These are phyloP conservation scores for Venturia nashicola DNA, from an alignment of 2,329 filamentous ascomycete species.

Conservation along the genomic window DNA sequence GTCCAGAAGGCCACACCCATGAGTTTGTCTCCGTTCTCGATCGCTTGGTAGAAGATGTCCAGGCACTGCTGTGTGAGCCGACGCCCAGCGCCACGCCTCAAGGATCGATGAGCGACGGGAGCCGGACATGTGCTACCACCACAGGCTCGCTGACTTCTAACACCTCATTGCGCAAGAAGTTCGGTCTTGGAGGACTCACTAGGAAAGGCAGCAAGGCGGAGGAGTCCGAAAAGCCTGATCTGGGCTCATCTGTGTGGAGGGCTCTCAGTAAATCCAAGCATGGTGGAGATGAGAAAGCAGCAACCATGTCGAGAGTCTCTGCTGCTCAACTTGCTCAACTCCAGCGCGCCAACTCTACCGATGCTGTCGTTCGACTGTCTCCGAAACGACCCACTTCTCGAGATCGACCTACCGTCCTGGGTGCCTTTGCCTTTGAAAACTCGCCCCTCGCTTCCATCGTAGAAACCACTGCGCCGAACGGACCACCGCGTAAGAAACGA, in stretches of 20 bases:
- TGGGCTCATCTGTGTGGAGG: constrained; percentile 10
- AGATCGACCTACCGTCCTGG: constrained; percentile 38
- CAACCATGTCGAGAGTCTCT: constrained; percentile 54
- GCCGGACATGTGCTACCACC: constrained; percentile 42
- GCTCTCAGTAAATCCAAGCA: constrained; percentile 11
- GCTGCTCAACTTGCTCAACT: constrained; percentile 31
- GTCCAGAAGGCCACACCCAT: constrained; percentile 62
- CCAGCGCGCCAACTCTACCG: constrained; percentile 64
- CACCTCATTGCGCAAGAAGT: constrained; percentile 68
- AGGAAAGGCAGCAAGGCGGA: constrained; percentile 71
- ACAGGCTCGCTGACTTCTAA: constrained; percentile 74
- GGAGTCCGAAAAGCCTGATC: constrained; percentile 64
- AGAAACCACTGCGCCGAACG: constrained; percentile 30
- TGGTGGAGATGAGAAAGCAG: constrained; percentile 45
- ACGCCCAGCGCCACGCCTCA: constrained; percentile 34
- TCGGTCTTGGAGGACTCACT: constrained; percentile 65
- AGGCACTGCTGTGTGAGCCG: constrained; percentile 68
- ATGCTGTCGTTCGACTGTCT: constrained; percentile 42
- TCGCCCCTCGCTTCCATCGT: constrained; percentile 36
- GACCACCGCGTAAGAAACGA: constrained; percentile 57
- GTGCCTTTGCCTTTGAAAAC: constrained; percentile 32
- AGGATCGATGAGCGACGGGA: constrained; percentile 46
- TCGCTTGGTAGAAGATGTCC: constrained; percentile 77
- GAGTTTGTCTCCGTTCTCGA: constrained; percentile 83
- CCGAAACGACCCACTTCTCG: constrained; percentile 42